These are phyloP conservation scores for Annulohypoxylon nitens DNA, from an alignment of 495 filamentous ascomycete genomes.

Conservation along the genomic window DNA sequence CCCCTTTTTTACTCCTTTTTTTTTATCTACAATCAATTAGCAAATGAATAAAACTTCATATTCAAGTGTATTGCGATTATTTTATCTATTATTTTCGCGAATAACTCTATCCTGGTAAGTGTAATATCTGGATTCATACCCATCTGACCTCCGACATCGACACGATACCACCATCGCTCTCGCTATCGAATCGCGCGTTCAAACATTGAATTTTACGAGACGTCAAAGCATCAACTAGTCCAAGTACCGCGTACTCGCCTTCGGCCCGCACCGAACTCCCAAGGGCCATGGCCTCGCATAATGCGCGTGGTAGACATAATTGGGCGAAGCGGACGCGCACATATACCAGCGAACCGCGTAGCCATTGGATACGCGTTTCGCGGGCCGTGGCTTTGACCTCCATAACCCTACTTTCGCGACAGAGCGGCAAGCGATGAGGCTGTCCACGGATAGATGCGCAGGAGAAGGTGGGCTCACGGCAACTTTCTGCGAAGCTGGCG, in stretches of 20 bases:
- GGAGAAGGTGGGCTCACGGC: conserved; percentile 1
- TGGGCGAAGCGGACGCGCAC: not conserved
- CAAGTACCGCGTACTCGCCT: not conserved
- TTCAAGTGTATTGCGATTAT: no score
- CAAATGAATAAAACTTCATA: no score
- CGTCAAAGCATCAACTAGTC: not conserved
- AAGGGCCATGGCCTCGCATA: not conserved
- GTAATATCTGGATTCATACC: not conserved
- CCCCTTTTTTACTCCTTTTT: no score
- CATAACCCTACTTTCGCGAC: not conserved
- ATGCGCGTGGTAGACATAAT: no score
- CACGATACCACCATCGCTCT: not conserved
- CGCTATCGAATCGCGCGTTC: not conserved
- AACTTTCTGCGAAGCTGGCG: not conserved
- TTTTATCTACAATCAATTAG: no score
- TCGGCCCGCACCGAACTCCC: not conserved
- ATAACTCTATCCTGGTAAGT: no score
- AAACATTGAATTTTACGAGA: not conserved
- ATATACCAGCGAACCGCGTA: not conserved
- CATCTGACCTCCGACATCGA: not conserved
- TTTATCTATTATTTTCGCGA: no score
- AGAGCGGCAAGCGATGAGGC: not conserved
- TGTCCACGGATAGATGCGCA: not conserved
- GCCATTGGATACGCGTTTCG: not conserved
- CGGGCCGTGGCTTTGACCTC: not conserved